Conservation (phyloP, 352 stramenopile genomes). For the Phytophthora agathidicida region DNA sequence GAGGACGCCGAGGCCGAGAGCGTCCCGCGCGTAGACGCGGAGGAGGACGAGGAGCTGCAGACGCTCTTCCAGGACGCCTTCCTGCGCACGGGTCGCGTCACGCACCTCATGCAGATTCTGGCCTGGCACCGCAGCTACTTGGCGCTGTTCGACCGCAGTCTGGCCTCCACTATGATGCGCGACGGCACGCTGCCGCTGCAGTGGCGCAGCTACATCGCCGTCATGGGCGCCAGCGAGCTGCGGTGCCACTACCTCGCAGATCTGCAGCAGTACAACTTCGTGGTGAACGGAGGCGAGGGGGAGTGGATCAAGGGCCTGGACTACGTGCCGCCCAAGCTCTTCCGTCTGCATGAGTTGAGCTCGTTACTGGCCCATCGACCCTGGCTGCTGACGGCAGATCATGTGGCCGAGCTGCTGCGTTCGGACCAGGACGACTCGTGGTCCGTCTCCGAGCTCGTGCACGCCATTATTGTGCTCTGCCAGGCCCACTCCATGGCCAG, state of each 20-base stretch:
- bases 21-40: slow-evolving; percentile 26
- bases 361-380: slow-evolving; percentile 84
- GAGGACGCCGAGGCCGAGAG: slow-evolving; percentile 33
- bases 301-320: slow-evolving; percentile 88
- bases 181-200: slow-evolving; percentile 81
- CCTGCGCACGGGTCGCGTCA: slow-evolving; percentile 73
- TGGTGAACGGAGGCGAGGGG: slow-evolving; percentile 79
- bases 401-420: slow-evolving; percentile 75
- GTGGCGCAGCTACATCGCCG: slow-evolving; percentile 86
- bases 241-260: slow-evolving; percentile 83
- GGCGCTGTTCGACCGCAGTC: slow-evolving; percentile 64
- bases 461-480: slow-evolving; percentile 87
- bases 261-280: slow-evolving; percentile 84
- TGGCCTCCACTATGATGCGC: slow-evolving; percentile 73
- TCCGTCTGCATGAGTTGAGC: slow-evolving; percentile 81
- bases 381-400: slow-evolving; percentile 80
- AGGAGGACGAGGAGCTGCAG: slow-evolving; percentile 57
- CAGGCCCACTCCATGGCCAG: slow-evolving; percentile 84
- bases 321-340: slow-evolving; percentile 83
- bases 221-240: slow-evolving; percentile 82
- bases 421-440: slow-evolving; percentile 82
- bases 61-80: slow-evolving; percentile 64
- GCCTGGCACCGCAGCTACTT: slow-evolving; percentile 85
- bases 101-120: slow-evolving; percentile 77
- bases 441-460: slow-evolving; percentile 87